Conservation (phyloP, 2,329 filamentous ascomycete species). For the Epichloe hybrida region DNA sequence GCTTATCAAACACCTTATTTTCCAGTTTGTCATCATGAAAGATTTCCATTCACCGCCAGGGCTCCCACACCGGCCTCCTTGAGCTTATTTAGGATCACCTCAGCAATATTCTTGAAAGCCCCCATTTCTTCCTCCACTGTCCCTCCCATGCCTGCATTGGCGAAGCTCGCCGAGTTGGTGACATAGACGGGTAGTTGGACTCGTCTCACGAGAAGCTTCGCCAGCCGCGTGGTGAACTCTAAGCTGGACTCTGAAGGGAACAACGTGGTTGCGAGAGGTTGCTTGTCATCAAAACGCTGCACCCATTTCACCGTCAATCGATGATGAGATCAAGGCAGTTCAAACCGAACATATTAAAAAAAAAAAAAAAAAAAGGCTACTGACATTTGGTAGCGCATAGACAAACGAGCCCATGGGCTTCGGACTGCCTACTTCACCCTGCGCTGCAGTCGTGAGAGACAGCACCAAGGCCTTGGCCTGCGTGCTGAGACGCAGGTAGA, state of each 20-base stretch:
- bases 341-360: too few relatives aligned
- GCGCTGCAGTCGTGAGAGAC: slow-evolving; percentile 45
- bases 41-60: neutral
- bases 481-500: slow-evolving; percentile 46
- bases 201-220: slow-evolving; percentile 67
- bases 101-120: slow-evolving; percentile 61
- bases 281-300: slow-evolving; percentile 38
- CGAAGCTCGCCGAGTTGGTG: slow-evolving; percentile 72
- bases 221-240: slow-evolving; percentile 76
- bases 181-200: slow-evolving; percentile 72
- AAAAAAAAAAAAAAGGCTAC: neutral
- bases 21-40: neutral
- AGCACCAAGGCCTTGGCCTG: slow-evolving; percentile 44
- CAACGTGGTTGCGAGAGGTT: slow-evolving; percentile 65
- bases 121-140: slow-evolving; percentile 91
- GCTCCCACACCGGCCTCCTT: slow-evolving; percentile 8
- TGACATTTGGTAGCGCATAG: slow-evolving; percentile 81
- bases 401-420: slow-evolving; percentile 75
- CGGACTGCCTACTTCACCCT: slow-evolving; percentile 34
- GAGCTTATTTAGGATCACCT: slow-evolving; percentile 38
- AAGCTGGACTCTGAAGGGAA: slow-evolving; percentile 63
- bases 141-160: slow-evolving; percentile 59
- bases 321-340: neutral
- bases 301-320: neutral
- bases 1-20: too few relatives aligned